A percentile compares a stretch with the other conserved stretches of the same genome.
Evolutionary conservation across 1,284 basidiomycete species (phyloP).

Genomic region (Inonotus obliquus): DNA sequence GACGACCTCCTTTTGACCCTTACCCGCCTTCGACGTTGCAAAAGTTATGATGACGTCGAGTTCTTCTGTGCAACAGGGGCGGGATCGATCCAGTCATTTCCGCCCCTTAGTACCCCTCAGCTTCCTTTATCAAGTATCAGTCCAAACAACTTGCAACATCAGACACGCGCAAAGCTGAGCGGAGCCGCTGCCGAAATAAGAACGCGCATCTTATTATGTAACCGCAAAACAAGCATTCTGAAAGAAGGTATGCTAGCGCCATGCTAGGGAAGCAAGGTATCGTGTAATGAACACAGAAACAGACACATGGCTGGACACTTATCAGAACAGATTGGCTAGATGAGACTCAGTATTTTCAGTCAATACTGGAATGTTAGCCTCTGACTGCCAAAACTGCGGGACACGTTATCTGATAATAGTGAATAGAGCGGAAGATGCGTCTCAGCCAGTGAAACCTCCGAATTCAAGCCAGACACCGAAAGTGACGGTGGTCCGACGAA

Average conservation of each 20-base stretch:
- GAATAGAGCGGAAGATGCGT: background rate
- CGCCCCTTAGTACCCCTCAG: conserved; percentile 23
- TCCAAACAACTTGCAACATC: background rate
- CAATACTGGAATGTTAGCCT: too few species aligned
- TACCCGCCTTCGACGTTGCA: conserved; percentile 28
- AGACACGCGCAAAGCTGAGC: background rate
- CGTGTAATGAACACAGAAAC: background rate
- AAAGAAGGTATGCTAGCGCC: background rate
- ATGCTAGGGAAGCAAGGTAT: background rate
- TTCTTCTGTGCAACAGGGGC: conserved; percentile 28
- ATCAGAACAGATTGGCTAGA: background rate
- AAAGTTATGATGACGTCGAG: conserved; percentile 27
- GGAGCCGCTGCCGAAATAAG: background rate
- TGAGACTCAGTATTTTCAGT: too few species aligned
- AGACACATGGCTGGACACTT: background rate
- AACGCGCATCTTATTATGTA: background rate
- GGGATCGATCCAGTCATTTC: conserved; percentile 33
- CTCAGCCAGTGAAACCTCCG: background rate
- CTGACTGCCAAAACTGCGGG: too few species aligned
- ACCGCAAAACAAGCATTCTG: background rate
- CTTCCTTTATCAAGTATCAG: background rate
- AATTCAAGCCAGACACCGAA: background rate
- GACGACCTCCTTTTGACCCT: conserved; percentile 34
- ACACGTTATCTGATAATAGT: too few species aligned
- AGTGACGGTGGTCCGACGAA: background rate